Base-by-base conservation (phyloP, 106 monocot species). In the Acorus gramineus region DNA sequence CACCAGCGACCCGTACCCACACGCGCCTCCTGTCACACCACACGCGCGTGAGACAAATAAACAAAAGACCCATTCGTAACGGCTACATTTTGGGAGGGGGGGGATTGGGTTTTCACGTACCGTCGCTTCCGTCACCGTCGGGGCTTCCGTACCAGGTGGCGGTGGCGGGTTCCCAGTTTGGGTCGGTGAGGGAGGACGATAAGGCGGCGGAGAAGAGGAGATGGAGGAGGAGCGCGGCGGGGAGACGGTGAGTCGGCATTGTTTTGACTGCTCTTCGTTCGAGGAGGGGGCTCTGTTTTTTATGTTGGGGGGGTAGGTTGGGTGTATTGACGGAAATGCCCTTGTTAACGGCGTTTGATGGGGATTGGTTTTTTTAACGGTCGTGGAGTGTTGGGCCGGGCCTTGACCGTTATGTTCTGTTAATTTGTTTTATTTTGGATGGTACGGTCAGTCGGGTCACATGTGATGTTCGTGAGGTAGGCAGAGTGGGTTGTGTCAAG, bases 121-220 rank as follows among this genome's bases (percentile, higher is more conserved):
- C 94, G 64, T 81, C 79, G 71, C 94, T 95, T 69, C 94, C 94
- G 62, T 95, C 94, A 65, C 94, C 94, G 47, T 90, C 90, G 63
- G 94, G 68, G 71, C 71, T 75, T n/a, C 94, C 94, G 74, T 95
- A 95, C 94, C 94, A 95, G 6, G 94, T 95, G 8, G 94, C 94
- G 49, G 84, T 90, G 8, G 94, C 94, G 6, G 94, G 79, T n/a
- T 66, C 80, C 94, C 94, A 95, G 14, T 80, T 72, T 51, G 52
- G 56, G 73, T 87, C 87, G 2, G 47, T 28, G 8, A 59, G 28
- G 8, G 51, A 66, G 13, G 50, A 52, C 10, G 51, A 14, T 7
- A 43, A 61, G 53, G 45, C 52, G 14, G 43, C 44, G 58, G 74
- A 60, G 6, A 47, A 6, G 55, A 73, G 47, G 49, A 60, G 7